These are phyloP conservation scores for Esteya vermicola DNA, from an alignment of 2,329 filamentous ascomycete species.

Conservation along the genomic window DNA sequence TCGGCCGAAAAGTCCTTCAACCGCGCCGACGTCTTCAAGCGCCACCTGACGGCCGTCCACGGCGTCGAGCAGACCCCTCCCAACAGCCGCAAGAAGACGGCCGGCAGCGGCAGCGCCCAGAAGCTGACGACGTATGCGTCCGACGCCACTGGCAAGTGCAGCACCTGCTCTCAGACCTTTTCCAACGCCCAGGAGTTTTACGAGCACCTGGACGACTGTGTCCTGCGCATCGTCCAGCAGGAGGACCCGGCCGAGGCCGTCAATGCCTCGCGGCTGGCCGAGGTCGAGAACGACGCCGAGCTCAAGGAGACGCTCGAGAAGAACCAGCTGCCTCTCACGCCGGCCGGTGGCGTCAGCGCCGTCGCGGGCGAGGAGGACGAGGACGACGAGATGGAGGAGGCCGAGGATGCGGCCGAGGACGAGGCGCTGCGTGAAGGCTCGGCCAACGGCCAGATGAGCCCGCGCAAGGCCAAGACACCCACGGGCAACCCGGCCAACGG, in stretches of 20 bases:
- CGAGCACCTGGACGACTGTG: conserved; percentile 79
- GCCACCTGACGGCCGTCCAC: conserved; percentile 80
- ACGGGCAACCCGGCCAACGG: conserved; percentile 42
- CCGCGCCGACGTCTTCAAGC: conserved; percentile 89
- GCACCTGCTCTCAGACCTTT: conserved; percentile 83
- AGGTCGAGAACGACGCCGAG: conserved; percentile 49
- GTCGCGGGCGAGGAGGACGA: conserved; percentile 26
- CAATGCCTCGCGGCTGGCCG: conserved; percentile 51
- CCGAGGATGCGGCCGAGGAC: conserved; percentile 45
- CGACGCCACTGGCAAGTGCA: conserved; percentile 85
- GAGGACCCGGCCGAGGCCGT: conserved; percentile 56
- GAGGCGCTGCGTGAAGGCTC: conserved; percentile 20
- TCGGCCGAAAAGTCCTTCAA: conserved; percentile 92
- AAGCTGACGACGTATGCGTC: conserved; percentile 57
- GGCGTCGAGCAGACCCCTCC: conserved; percentile 86
- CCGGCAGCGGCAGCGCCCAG: conserved; percentile 30
- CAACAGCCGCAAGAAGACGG: conserved; percentile 67
- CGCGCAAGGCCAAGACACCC: conserved; percentile 38
- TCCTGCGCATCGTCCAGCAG: conserved; percentile 56
- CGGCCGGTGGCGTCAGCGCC: conserved; percentile 18
- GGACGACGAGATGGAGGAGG: conserved; percentile 33
- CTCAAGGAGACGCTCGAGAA: conserved; percentile 50
- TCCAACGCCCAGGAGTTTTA: conserved; percentile 95
- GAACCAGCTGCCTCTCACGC: conserved; percentile 44
- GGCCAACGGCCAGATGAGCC: conserved; percentile 13